Base-by-base conservation (phyloP, 768 basidiomycete species). In the Trametes sanguinea region DNA sequence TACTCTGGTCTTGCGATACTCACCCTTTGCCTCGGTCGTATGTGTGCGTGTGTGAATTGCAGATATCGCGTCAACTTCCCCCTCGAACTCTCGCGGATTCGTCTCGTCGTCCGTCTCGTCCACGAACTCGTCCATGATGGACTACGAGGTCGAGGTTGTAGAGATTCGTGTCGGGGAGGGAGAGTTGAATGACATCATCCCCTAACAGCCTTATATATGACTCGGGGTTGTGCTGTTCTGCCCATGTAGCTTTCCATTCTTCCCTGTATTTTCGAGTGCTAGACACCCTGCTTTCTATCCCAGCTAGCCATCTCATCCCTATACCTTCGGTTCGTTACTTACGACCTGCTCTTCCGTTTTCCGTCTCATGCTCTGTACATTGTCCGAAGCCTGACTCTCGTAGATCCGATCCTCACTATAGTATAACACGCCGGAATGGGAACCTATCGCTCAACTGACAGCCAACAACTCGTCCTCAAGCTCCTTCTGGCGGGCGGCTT, bases 51-150 rank as follows among this genome's bases (percentile, higher is more conserved):
- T 17, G 59, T 67, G 61, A 58, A 43, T 22, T 57, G 9, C 52
- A 92, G 90, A 93, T 71, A 85, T 92, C 56, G 88, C 90, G 14
- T 92, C 90, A 45, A 92, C 89, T 22, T 93, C 91, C 27, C 90
- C 90, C 45, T 89, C 90, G 32, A 87, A 84, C 69, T 83, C 87
- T 17, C 76, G 72, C 55, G 83, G 86, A 61, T 87, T 87, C 73
- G 77, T 86, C 68, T 86, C 86, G 59, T 84, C 85, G 53, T 88
- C 88, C 45, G 82, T 83, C 42, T 86, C 88, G 11, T 87, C 89
- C 53, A 83, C 82, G 51, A 84, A 84, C 72, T 83, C 85, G 47
- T 83, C 83, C 56, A 74, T 89, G 65, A 84, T 82, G 63, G 89
- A 90, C 67, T 92, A 90, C 66, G 90, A 92, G 71, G 86, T 93